phyloP scores from a whole-genome alignment of 129 eudicot genomes.

The Silybum marianum region DNA sequence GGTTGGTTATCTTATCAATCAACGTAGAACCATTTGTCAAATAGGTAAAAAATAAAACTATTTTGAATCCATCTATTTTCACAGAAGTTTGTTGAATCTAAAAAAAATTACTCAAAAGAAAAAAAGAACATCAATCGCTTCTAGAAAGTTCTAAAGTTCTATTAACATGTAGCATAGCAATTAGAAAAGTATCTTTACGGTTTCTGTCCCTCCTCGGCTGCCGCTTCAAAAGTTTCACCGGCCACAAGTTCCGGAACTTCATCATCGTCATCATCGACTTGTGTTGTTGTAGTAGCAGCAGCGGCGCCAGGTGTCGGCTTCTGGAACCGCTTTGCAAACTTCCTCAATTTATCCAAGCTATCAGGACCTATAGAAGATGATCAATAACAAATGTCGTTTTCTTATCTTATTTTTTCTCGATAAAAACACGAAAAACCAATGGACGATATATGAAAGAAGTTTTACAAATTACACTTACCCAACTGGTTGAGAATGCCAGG shows the following conservation, averaged over 20 bases:
- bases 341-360: slow-evolving; percentile 69
- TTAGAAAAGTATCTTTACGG: slow-evolving; percentile 25
- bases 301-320: slow-evolving; percentile 43
- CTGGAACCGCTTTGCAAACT: slow-evolving; percentile 68
- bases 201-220: slow-evolving; percentile 58
- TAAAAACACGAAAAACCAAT: neutral
- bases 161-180: neutral
- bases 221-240: slow-evolving; percentile 77
- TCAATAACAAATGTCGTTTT: neutral
- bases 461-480: slow-evolving; percentile 45
- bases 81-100: neutral
- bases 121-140: neutral
- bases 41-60: neutral
- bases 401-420: neutral
- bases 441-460: neutral
- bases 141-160: neutral
- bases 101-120: neutral
- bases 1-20: neutral
- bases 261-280: slow-evolving; percentile 61
- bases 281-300: slow-evolving; percentile 21
- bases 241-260: slow-evolving; percentile 73
- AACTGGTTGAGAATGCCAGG: slow-evolving; percentile 74
- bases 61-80: too few species aligned
- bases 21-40: neutral
- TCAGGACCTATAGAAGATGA: slow-evolving; percentile 53